A percentile compares a stretch with the other conserved stretches of the same genome.
These are phyloP conservation scores for Trametes meyenii DNA, from an alignment of 768 basidiomycete genomes.

Conservation along the genomic window DNA sequence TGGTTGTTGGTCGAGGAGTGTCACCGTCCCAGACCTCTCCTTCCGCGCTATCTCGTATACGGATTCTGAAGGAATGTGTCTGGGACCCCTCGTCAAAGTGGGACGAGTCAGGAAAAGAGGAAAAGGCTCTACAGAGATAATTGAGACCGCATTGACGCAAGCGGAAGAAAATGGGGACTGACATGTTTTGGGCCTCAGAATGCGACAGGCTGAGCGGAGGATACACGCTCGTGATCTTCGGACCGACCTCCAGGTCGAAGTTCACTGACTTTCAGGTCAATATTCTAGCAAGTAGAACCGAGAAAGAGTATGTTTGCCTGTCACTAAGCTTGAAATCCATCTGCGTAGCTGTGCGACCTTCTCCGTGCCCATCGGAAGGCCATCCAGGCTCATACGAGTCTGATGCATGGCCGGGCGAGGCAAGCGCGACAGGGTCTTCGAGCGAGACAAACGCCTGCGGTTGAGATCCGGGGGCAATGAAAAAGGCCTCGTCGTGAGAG, in stretches of 20 bases:
- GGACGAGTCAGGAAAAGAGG: constrained; percentile 87
- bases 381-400: constrained; percentile 34
- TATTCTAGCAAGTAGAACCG: background rate
- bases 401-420: constrained; percentile 29
- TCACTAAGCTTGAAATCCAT: constrained; percentile 70
- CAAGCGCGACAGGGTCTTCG: constrained; percentile 49
- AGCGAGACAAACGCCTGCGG: constrained; percentile 42
- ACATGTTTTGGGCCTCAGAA: constrained; percentile 85
- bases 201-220: constrained; percentile 67
- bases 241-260: constrained; percentile 88
- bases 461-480: constrained; percentile 8
- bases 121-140: constrained; percentile 69
- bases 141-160: constrained; percentile 10
- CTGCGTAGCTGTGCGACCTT: constrained; percentile 54
- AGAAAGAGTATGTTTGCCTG: constrained; percentile 49
- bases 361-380: constrained; percentile 50
- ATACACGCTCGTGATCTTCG: constrained; percentile 70
- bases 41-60: constrained; percentile 40
- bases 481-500: constrained; percentile 17
- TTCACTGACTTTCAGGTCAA: constrained; percentile 54
- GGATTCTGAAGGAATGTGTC: constrained; percentile 85
- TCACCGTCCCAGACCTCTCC: constrained; percentile 20
- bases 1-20: constrained; percentile 37
- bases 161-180: constrained; percentile 30
- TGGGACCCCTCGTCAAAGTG: constrained; percentile 85